Evolutionary conservation across 768 basidiomycete genomes (phyloP).

Genomic region (Termitomyces sp.): DNA sequence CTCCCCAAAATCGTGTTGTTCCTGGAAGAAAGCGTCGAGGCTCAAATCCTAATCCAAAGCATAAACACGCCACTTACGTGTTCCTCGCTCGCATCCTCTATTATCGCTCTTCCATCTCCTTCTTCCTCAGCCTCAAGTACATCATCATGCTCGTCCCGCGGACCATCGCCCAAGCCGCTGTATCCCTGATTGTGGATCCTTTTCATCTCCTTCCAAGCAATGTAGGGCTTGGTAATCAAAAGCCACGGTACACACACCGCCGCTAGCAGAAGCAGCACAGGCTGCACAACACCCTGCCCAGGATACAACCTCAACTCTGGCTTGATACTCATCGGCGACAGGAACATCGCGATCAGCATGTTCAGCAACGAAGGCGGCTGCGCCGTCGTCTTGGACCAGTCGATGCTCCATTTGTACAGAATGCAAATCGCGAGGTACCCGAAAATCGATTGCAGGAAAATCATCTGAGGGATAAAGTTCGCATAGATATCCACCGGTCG

Average conservation of each 20-base stretch:
- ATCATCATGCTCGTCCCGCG: slow-evolving; percentile 51
- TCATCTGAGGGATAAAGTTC: slow-evolving; percentile 95
- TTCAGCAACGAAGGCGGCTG: slow-evolving; percentile 87
- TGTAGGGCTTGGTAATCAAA: slow-evolving; percentile 87
- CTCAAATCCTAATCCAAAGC: background rate
- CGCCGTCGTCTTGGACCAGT: slow-evolving; percentile 71
- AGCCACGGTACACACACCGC: slow-evolving; percentile 92
- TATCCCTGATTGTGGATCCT: slow-evolving; percentile 83
- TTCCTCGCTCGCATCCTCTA: slow-evolving; percentile 68
- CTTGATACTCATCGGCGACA: slow-evolving; percentile 78
- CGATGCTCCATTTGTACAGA: slow-evolving; percentile 94
- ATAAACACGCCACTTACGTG: slow-evolving; percentile 47
- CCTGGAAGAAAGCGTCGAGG: slow-evolving; percentile 27
- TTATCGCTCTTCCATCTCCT: slow-evolving; percentile 66
- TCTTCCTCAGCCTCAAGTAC: slow-evolving; percentile 75
- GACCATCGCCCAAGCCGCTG: slow-evolving; percentile 55
- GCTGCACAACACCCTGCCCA: slow-evolving; percentile 85
- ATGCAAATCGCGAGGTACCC: slow-evolving; percentile 94
- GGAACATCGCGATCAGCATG: slow-evolving; percentile 96
- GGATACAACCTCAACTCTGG: slow-evolving; percentile 68
- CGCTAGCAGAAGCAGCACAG: slow-evolving; percentile 71
- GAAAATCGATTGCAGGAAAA: slow-evolving; percentile 97
- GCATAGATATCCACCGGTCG: slow-evolving; percentile 81
- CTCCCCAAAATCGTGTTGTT: slow-evolving; percentile 91
- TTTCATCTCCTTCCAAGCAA: slow-evolving; percentile 86